A percentile compares a stretch with the other conserved stretches of the same genome.
Conservation (phyloP, 2,329 filamentous ascomycete genomes). For the Didymella sp. region DNA sequence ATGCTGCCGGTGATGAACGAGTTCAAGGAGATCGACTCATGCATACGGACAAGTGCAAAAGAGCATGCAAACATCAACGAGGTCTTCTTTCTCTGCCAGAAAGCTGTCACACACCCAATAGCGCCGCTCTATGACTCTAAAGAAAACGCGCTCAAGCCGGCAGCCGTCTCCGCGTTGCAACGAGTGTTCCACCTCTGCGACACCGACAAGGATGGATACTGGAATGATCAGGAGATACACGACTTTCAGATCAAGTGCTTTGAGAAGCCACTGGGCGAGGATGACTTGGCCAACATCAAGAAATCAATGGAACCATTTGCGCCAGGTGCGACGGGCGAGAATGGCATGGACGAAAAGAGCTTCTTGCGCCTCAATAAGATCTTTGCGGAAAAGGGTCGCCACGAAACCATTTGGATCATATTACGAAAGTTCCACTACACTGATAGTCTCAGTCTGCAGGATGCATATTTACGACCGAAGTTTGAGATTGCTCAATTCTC, state of each 20-base stretch:
- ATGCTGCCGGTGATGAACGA: conserved; percentile 98
- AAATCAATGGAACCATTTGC: conserved; percentile 76
- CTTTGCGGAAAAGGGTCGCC: conserved; percentile 95
- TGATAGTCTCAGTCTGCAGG: conserved; percentile 89
- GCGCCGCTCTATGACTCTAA: conserved; percentile 97
- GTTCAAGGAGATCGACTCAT: conserved; percentile 98
- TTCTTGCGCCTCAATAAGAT: conserved; percentile 94
- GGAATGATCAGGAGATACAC: conserved; percentile 89
- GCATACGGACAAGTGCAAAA: conserved; percentile 90
- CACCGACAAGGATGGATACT: conserved; percentile 91
- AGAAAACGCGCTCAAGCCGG: conserved; percentile 83
- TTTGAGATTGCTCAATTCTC: conserved; percentile 93
- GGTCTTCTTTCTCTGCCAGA: conserved; percentile 97
- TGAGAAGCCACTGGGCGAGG: conserved; percentile 79
- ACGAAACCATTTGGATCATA: conserved; percentile 99
- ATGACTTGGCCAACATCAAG: conserved; percentile 92
- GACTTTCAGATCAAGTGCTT: conserved; percentile 93
- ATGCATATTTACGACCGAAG: conserved; percentile 88
- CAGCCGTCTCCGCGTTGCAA: conserved; percentile 82
- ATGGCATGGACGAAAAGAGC: conserved; percentile 79
- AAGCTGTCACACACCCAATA: conserved; percentile 96
- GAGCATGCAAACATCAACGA: conserved; percentile 93
- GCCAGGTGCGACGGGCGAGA: conserved; percentile 63
- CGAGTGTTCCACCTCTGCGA: conserved; percentile 96
- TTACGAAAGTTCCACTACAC: conserved; percentile 94